Base-by-base conservation (phyloP, 1,139 yeast genomes). In the Kurtzmaniella quercitrusa region DNA sequence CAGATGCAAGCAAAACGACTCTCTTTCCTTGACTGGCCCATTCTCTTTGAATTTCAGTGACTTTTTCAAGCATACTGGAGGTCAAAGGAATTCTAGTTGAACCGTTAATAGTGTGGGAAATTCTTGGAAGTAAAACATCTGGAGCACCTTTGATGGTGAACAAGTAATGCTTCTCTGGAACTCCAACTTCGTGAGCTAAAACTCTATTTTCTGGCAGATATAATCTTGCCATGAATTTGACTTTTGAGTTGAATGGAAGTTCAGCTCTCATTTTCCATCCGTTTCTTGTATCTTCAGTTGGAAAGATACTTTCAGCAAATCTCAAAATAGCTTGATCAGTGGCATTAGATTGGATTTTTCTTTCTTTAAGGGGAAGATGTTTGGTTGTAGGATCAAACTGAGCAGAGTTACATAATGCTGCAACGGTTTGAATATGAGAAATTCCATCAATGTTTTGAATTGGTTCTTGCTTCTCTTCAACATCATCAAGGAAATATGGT, bases 131-230 rank as follows among this genome's bases (percentile, higher is more conserved):
- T 34, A 75, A 57, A 38, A 73, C 65, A 53, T 75, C 81, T 1
- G 81, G 80, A 1, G 81, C 81, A 40, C 80, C 79, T 53, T 75
- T 75, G 41, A 73, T 60, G 31, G 70, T 58, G 43, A 73, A 50
- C 2, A 60, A 52, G 44, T 50, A 58, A 23, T 56, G 54, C 12
- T 51, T 45, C 7, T 45, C 43, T 11, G 37, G 37, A 34, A 37
- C 48, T 1, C 55, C 55, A 27, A 51, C 42, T 5, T 48, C 50
- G 15, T 40, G 50, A 34, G 46, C 38, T 15, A 42, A 43, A 12
- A 49, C 34, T 14, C 48, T 51, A 9, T 41, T 41, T n/a, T 41
- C 34, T 2, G 58, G 49, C 41, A 52, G 51, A 46, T 56, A 56
- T 14, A 71, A 44, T 42, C 65, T 63, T 38, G 70, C 62, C 81